Evolutionary conservation across 805 yeast genomes (phyloP).

Genomic region (Suhomyces faveliae): DNA sequence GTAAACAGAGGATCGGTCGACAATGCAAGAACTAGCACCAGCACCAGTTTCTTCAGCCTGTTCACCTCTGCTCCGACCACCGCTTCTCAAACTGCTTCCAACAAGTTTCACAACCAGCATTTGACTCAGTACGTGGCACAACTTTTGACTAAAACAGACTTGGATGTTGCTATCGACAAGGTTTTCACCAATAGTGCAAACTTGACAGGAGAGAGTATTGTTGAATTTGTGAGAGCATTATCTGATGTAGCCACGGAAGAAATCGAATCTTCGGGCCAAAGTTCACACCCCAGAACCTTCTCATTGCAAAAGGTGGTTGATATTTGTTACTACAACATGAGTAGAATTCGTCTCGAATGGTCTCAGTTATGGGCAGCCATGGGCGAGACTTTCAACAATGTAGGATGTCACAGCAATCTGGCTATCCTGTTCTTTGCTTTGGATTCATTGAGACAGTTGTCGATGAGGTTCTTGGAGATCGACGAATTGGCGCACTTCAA

Average conservation of each 20-base stretch:
- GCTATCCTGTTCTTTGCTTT: constrained; percentile 86
- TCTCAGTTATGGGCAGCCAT: constrained; percentile 90
- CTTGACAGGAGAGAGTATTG: constrained; percentile 79
- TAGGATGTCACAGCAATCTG: constrained; percentile 75
- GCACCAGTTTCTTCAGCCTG: constrained; percentile 52
- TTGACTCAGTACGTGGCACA: constrained; percentile 57
- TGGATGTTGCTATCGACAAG: constrained; percentile 80
- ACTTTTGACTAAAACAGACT: constrained; percentile 59
- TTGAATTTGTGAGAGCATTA: constrained; percentile 82
- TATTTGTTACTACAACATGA: constrained; percentile 96
- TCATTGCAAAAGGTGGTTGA: constrained; percentile 95
- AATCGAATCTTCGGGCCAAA: constrained; percentile 81
- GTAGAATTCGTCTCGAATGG: constrained; percentile 95
- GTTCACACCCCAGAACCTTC: constrained; percentile 83
- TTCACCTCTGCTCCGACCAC: constrained; percentile 47
- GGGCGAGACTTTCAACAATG: constrained; percentile 84
- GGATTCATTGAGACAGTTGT: constrained; percentile 89
- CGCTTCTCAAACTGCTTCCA: constrained; percentile 66
- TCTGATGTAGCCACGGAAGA: constrained; percentile 88
- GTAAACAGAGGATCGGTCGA: constrained; percentile 52
- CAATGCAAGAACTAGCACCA: constrained; percentile 28
- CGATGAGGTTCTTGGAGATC: constrained; percentile 87
- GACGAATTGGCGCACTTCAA: constrained; percentile 95
- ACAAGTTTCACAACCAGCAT: constrained; percentile 69
- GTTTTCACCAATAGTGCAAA: constrained; percentile 80